Evolutionary conservation across 305 asterid species (phyloP), one percentile per base, ranked within the genome.

Genomic region (Solanum chacoense): DNA sequence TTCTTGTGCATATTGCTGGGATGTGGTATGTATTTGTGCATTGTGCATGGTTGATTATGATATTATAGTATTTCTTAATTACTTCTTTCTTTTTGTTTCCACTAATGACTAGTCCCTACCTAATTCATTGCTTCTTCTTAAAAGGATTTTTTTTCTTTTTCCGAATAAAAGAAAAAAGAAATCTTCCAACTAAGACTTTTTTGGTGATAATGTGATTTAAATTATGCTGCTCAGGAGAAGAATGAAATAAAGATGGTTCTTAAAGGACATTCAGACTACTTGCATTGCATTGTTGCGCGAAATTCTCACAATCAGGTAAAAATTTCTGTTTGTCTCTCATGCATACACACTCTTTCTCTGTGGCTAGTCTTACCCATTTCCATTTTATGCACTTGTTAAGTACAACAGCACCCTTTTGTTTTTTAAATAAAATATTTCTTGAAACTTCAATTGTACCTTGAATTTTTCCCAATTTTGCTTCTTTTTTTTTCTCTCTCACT

Each of bases 1-100:
- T 92, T 95, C 98, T 87, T 90, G 92, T 90, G 99, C 98, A 4
- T 97, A 97, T 90, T 95, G 99, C 95, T 96, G 98, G 99, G 99
- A 96, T 91, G 88, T 96, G 98, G 99, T 97, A 94, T 89, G 95
- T 89, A 87, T 89, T 65, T 93, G 89, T 42, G 90, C 69, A 79
- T 88, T 90, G 79, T 92, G 88, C 71, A 84, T 86, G 74, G 36
- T 85, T 87, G 74, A 10, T 32, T 18, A 28, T 75, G 85, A 40
- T 77, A 67, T 73, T 73, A 72, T 63, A 13, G 6, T 28, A 67
- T 16, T 37, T 55, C 28, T 83, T 38, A 79, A 26, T 65, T 5
- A 22, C 63, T 69, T 4, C 18, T 34, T 65, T 69, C 79, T 71
- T 86, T 38, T 50, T 42, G 45, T 65, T 45, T 42, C 76, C 72